Evolutionary conservation across 441 rosid species (phyloP), one percentile per base, ranked within the genome.

Genomic region (Biscutella laevigata): DNA sequence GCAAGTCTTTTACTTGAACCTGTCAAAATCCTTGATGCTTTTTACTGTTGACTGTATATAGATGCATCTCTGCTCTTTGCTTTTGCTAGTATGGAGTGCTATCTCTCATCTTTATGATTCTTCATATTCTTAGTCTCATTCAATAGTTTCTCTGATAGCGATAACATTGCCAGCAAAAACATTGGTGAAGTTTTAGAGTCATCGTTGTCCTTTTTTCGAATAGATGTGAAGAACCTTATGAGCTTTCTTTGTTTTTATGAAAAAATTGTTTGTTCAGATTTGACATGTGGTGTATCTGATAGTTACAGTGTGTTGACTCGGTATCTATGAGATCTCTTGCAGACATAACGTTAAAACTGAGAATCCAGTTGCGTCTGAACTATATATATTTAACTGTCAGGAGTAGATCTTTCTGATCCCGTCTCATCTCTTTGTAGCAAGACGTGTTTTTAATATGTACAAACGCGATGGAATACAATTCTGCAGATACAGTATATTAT

Each of bases 391-490:
- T 58, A 7, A 11, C 2, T 58, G 19, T 9, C 54, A 46, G 5
- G 46, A 35, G 2, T 11, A 1, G 9, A 6, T 26, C 3, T 46
- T 22, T 47, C 44, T 56, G 51, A 64, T 44, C 5, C 13, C 5
- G 3, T 26, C 39, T 25, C 26, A 4, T 21, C 12, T 27, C 20
- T 22, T 25, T 66, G 81, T 83, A 82, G 88, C 41, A 70, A 42
- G 88, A 82, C 36, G 74, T 82, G 50, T 72, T 75, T 66, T 60
- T 82, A 41, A 57, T 82, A 52, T 77, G 83, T 56, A 71, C 78
- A 10, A 82, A 82, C 44, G 88, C 83, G 0, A 79, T 79, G 88
- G 79, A 75, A 37, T 82, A 82, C 52, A 82, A 82, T 75, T 68
- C 81, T 5, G 78, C 85, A 0, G 88, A 82, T 64, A 82, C 85